Base-by-base conservation (phyloP, 345 rosid species). In the Combretum micranthum region DNA sequence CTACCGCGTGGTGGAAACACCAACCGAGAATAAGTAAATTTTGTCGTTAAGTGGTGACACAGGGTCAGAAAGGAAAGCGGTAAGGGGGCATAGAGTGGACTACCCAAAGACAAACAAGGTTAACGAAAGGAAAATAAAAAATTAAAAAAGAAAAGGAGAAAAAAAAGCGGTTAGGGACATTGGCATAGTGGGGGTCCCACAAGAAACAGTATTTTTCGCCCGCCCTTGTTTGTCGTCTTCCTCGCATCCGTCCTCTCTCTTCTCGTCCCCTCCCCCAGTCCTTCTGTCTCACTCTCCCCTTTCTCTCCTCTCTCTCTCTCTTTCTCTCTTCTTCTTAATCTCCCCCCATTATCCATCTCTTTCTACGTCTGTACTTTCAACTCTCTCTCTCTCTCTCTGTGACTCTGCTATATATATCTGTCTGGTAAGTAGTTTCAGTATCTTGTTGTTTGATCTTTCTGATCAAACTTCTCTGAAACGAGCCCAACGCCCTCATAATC, bases 161-260 rank as follows among this genome's bases (percentile, higher is more conserved):
- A 25, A 25, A 25, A 5, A 25, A 25, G 5, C 3, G 2, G 26
- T 25, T 25, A 5, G 26, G 26, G 5, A 25, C 26, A 25, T 25
- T 2, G 26, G 5, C 5, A 5, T 25, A 25, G 5, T 2, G 39
- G 57, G 52, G 86, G 81, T 16, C 84, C 90, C 83, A 71, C 67
- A 0, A 14, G 69, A 67, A 69, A 74, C 85, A 70, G 83, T 77
- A 56, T 59, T 64, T 64, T 46, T 72, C 65, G 73, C 86, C 91
- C 84, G 83, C 77, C 85, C 61, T 20, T 23, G 21, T 73, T 77
- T 75, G 82, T 78, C 87, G 72, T 74, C 78, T 78, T 76, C 46
- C 20, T 66, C 83, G 81, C 65, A 81, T 70, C 79, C 79, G 75
- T 74, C 61, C 70, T 42, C 72, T 65, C 79, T 56, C 73, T 59